Base-by-base conservation (phyloP, 805 yeast genomes). In the Spathaspora hagerdaliae region DNA sequence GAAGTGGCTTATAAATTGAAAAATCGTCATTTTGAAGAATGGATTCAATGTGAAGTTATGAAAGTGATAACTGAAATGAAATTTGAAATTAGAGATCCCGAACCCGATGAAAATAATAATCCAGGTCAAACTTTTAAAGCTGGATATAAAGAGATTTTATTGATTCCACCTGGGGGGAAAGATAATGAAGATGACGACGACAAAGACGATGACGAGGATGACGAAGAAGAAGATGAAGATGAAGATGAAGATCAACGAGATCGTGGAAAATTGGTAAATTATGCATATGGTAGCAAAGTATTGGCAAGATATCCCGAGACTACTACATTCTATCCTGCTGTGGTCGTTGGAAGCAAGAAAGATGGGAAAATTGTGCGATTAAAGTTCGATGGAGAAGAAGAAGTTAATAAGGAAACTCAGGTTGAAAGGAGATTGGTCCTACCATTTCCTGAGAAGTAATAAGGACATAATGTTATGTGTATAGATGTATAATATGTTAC, bases 291-390 rank as follows among this genome's bases (percentile, higher is more conserved):
- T 0, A 74, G 90, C 0, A 82, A 81, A 52, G 98, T 94, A 3
- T 71, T 94, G 48, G 99, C 97, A 0, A 76, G 96, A 56, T 94
- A 94, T 57, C 99, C 99, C 1, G 99, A 94, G 55, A 94, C 99
- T 0, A 94, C 99, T 0, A 91, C 98, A 0, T 94, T 94, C 57
- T 94, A 94, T 57, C 88, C 95, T 3, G 99, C 99, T 0, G 87
- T 87, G 41, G 97, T 94, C 2, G 82, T 83, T 24, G 91, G 95
- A 0, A 74, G 79, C 39, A 82, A 80, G 43, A 74, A 87, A 52
- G 91, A 85, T 51, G 90, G 91, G 0, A 78, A 75, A 10, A 29
- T 29, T 29, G 92, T 96, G 51, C 69, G 89, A 51, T 71, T 94
- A 45, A 79, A 81, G 57, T 94, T 94, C 58, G 98, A 92, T 53